Conservation (phyloP, 2,329 filamentous ascomycete species). For the Aspergillus unguis region DNA sequence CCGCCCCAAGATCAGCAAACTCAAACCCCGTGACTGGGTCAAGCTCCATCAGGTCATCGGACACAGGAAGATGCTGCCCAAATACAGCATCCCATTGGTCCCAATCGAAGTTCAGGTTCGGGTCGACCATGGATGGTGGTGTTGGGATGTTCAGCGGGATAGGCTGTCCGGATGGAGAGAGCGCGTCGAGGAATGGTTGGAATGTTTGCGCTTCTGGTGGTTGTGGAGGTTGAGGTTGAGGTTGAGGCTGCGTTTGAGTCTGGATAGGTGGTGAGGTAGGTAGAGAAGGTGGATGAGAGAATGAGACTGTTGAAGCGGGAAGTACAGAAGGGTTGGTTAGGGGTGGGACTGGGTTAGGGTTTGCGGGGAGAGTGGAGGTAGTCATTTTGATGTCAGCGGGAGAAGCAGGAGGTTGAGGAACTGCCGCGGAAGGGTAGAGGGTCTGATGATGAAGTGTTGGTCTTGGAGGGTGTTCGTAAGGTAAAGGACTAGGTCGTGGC, state of each 20-base stretch:
- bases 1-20: conserved; percentile 27
- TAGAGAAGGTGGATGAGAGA: not conserved
- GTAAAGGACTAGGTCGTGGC: conserved; percentile 24
- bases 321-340: no score
- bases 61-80: conserved; percentile 44
- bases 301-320: not conserved
- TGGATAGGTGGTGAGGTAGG: conserved; percentile 7
- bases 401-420: conserved; percentile 15
- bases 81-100: conserved; percentile 50
- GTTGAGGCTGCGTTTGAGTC: no score
- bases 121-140: conserved; percentile 37
- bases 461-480: conserved; percentile 21
- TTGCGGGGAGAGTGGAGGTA: conserved; percentile 16
- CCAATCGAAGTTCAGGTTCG: conserved; percentile 48
- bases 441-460: conserved; percentile 6
- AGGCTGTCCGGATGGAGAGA: conserved; percentile 18
- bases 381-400: conserved; percentile 15
- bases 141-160: conserved; percentile 24
- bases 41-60: conserved; percentile 44
- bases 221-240: conserved; percentile 1
- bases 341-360: conserved; percentile 7
- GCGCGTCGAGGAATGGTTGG: conserved; percentile 21
- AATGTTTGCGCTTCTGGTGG: not conserved
- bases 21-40: conserved; percentile 38
- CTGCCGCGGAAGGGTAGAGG: conserved; percentile 13